phyloP scores from a whole-genome alignment of 2,329 filamentous ascomycete species.

The Nakataea oryzae region DNA sequence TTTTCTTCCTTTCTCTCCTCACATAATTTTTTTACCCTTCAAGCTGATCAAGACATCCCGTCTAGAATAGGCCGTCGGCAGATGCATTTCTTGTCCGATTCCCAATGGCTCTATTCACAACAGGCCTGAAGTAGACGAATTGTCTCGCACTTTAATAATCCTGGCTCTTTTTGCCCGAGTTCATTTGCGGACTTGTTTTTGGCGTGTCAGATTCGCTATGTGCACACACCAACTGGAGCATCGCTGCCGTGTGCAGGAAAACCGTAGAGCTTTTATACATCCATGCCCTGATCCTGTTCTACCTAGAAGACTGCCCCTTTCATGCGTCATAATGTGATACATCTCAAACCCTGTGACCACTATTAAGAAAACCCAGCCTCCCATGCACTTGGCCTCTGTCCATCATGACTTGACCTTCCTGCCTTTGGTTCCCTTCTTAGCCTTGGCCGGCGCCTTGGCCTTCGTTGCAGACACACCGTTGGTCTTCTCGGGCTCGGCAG shows the following conservation, averaged over 20 bases:
- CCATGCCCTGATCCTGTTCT: not conserved
- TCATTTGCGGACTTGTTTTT: conserved; percentile 17
- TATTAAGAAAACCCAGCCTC: not conserved
- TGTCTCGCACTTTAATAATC: conserved; percentile 47
- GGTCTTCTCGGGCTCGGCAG: conserved; percentile 23
- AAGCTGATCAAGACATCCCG: conserved; percentile 15
- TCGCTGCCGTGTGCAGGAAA: too few species aligned
- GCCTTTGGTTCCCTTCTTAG: conserved; percentile 11
- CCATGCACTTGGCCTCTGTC: not conserved
- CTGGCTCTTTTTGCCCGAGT: conserved; percentile 29
- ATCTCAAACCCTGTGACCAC: not conserved
- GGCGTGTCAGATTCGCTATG: conserved; percentile 52
- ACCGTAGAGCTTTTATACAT: not conserved
- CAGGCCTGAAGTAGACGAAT: conserved; percentile 43
- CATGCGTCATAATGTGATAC: not conserved
- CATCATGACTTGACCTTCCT: conserved; percentile 18
- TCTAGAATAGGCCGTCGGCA: conserved; percentile 1
- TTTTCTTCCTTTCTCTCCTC: conserved; percentile 30
- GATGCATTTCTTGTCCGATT: not conserved
- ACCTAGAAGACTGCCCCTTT: not conserved
- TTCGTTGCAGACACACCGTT: conserved; percentile 12
- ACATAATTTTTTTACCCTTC: conserved; percentile 35
- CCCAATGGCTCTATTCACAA: conserved; percentile 31
- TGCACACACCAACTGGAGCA: conserved; percentile 33
- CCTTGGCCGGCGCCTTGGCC: conserved; percentile 9